Evolutionary conservation across 2,329 filamentous ascomycete species (phyloP).

Genomic region (Cercospora sesami): DNA sequence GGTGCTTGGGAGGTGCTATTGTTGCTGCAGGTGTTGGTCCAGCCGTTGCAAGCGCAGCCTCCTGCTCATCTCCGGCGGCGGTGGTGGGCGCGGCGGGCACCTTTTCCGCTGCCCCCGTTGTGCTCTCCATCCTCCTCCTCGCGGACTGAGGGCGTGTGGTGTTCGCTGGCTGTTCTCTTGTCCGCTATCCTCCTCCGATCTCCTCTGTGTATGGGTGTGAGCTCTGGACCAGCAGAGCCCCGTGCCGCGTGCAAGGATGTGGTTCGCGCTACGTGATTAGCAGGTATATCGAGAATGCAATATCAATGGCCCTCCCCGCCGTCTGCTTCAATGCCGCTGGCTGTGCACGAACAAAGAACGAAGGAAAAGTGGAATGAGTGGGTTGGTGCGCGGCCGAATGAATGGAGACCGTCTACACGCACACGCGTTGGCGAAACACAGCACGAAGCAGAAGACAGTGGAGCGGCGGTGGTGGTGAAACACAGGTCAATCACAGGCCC

Average conservation of each 20-base stretch:
- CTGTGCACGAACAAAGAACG: conserved; percentile 4
- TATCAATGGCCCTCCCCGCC: not conserved
- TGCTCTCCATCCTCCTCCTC: not conserved
- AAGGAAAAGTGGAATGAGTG: not conserved
- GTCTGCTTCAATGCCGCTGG: not conserved
- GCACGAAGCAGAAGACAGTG: not conserved
- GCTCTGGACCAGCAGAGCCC: conserved; percentile 17
- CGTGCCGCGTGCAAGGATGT: conserved; percentile 9
- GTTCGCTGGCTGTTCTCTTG: not conserved
- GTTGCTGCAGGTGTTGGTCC: not conserved
- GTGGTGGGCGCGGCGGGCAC: not conserved
- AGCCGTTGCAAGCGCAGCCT: not conserved
- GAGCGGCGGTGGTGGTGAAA: conserved; percentile 1
- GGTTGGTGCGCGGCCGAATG: conserved; percentile 4
- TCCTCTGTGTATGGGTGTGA: not conserved
- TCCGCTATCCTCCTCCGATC: not conserved
- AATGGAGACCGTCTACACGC: conserved; percentile 8
- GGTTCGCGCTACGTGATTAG: not conserved
- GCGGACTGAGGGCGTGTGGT: not conserved
- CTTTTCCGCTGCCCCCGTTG: not conserved
- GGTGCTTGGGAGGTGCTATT: not conserved
- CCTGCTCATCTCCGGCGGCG: not conserved
- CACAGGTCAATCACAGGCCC: not conserved
- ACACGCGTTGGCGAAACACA: not conserved
- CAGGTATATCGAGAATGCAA: not conserved